Evolutionary conservation across 805 yeast genomes (phyloP).

Genomic region (Wickerhamiella azyma): DNA sequence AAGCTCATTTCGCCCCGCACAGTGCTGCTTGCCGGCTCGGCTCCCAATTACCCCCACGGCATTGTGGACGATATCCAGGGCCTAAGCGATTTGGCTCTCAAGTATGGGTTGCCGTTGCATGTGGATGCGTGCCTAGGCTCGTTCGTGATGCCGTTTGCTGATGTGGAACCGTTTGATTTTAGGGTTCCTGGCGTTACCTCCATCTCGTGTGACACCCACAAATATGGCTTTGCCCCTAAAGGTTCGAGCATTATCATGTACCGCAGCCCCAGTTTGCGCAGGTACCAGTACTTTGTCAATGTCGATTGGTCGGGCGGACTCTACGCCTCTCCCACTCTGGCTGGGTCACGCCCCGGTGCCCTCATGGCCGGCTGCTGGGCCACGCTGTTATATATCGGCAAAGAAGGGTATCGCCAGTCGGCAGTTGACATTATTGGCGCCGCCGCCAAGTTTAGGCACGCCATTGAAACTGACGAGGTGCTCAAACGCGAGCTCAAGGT

Average conservation of each 20-base stretch:
- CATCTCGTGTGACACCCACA: constrained; percentile 98
- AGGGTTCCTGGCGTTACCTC: constrained; percentile 84
- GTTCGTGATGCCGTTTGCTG: constrained; percentile 62
- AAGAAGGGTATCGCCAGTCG: constrained; percentile 59
- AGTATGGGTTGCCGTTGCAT: constrained; percentile 68
- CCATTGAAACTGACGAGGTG: constrained; percentile 36
- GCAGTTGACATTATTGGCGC: constrained; percentile 56
- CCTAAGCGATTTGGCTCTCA: constrained; percentile 50
- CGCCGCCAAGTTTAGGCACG: constrained; percentile 41
- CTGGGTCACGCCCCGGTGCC: constrained; percentile 97
- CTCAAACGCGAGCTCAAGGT: constrained; percentile 33
- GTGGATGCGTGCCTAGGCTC: constrained; percentile 96
- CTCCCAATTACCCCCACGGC: constrained; percentile 96
- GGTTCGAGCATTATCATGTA: constrained; percentile 92
- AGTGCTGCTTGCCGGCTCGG: constrained; percentile 76
- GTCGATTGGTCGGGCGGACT: constrained; percentile 90
- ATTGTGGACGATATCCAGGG: constrained; percentile 77
- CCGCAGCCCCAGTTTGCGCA: constrained; percentile 50
- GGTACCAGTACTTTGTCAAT: constrained; percentile 69
- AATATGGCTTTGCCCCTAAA: constrained; percentile 96
- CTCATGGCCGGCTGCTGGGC: constrained; percentile 98
- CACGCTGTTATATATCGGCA: constrained; percentile 69
- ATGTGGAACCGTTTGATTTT: constrained; percentile 60
- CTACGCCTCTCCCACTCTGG: constrained; percentile 91
- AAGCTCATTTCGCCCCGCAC: constrained; percentile 65